Evolutionary conservation across 345 rosid species (phyloP), one percentile per base, ranked within the genome.

Genomic region (Turnera subulata): DNA sequence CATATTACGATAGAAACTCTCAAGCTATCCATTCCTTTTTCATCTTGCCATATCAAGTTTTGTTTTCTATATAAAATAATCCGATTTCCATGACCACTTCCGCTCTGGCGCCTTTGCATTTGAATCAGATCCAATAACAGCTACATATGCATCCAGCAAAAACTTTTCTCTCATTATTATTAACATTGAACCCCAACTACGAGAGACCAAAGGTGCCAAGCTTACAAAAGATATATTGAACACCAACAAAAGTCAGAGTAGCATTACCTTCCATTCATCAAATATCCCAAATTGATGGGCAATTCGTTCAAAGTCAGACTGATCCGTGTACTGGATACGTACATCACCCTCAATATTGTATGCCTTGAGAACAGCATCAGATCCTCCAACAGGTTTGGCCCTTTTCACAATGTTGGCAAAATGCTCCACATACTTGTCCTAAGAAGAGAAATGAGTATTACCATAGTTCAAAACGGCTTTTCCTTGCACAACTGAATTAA

Each of bases 241-340:
- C 6, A 6, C 2, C 19, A 7, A 17, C 14, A 2, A 5, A 18
- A 51, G 13, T 35, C 11, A 9, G 39, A 51, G 39, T 35, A 52
- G 11, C 47, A 46, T 59, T 75, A 88, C 97, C 96, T 94, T 94
- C 99, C 99, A 94, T 68, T 94, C 99, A 59, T 80, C 79, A 65
- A 94, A 94, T 55, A 94, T 71, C 53, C 99, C 99, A 77, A 94
- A 90, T 61, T 90, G 86, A 42, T 63, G 76, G 20, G 97, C 96
- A 58, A 90, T 77, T 63, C 23, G 72, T 72, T 84, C 89, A 75
- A 90, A 94, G 55, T 90, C 93, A 38, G 66, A 53, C 62, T 90
- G 91, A 63, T 90, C 86, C 55, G 59, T 64, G 74, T 94, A 94
- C 53, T 42, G 77, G 66, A 90, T 72, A 60, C 89, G 82, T 47